Conservation (phyloP, 202 grass and related monocot species). For the Dendrocalamus latiflorus region DNA sequence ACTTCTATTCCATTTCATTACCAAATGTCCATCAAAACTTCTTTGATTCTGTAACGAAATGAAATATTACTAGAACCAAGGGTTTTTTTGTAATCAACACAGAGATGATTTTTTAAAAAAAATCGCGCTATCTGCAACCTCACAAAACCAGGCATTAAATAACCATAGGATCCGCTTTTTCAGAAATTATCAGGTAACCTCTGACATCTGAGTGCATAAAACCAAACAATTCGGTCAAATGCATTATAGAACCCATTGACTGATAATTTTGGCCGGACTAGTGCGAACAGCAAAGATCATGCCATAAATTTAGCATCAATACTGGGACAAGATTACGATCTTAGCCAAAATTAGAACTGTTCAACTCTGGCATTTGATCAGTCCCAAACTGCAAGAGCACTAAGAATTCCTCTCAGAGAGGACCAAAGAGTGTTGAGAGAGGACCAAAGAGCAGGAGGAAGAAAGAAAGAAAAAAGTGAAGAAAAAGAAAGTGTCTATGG, state of each 20-base stretch:
- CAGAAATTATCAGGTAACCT: neutral
- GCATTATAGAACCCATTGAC: too few relatives aligned
- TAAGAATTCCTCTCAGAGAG: neutral
- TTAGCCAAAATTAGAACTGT: too few relatives aligned
- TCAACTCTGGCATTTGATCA: neutral
- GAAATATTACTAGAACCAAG: neutral
- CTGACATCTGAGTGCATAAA: neutral
- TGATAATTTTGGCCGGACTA: too few relatives aligned
- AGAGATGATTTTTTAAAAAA: neutral
- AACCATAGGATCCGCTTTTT: neutral
- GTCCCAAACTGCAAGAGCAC: neutral
- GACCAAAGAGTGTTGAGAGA: too few relatives aligned
- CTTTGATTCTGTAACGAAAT: neutral
- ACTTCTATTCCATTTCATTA: neutral
- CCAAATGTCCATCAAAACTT: neutral
- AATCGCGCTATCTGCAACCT: neutral
- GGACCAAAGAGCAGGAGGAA: neutral
- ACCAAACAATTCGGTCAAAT: too few relatives aligned
- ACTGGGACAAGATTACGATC: too few relatives aligned
- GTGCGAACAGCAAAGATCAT: too few relatives aligned
- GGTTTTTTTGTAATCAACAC: neutral
- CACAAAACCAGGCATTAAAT: constrained; percentile 10
- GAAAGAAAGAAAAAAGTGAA: neutral
- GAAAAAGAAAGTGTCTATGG: neutral
- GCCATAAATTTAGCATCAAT: too few relatives aligned